Evolutionary conservation across 2,329 filamentous ascomycete species (phyloP).

Genomic region (Myrmaecium sp.): DNA sequence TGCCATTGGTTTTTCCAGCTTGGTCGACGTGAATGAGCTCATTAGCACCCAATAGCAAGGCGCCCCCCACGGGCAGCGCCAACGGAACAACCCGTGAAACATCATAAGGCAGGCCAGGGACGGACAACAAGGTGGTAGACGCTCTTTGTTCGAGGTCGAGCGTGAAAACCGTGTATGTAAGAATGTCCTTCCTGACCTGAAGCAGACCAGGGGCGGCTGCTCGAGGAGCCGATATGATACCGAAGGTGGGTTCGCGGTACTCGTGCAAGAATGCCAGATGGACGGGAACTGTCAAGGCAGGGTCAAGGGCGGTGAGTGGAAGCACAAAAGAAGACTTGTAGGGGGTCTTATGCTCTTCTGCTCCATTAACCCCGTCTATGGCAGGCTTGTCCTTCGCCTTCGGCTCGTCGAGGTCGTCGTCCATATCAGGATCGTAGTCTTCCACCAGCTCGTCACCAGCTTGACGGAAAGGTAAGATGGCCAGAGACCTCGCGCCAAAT

Average conservation of each 20-base stretch:
- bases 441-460: slow-evolving; percentile 75
- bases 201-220: slow-evolving; percentile 58
- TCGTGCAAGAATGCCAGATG: slow-evolving; percentile 89
- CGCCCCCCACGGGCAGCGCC: slow-evolving; percentile 73
- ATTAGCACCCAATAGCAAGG: slow-evolving; percentile 71
- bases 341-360: slow-evolving; percentile 37
- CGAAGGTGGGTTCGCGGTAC: slow-evolving; percentile 94
- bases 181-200: slow-evolving; percentile 61
- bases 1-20: slow-evolving; percentile 79
- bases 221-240: slow-evolving; percentile 67
- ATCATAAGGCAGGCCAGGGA: slow-evolving; percentile 72
- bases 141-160: slow-evolving; percentile 84
- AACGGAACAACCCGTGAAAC: slow-evolving; percentile 68
- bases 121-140: slow-evolving; percentile 81
- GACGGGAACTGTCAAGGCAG: slow-evolving; percentile 70
- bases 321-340: slow-evolving; percentile 89
- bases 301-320: slow-evolving; percentile 74
- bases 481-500: slow-evolving; percentile 75
- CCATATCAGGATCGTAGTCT: slow-evolving; percentile 74
- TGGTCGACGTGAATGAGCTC: slow-evolving; percentile 93
- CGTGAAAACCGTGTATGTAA: slow-evolving; percentile 89
- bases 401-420: slow-evolving; percentile 30
- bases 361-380: slow-evolving; percentile 20
- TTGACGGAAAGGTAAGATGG: slow-evolving; percentile 85
- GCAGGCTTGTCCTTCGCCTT: slow-evolving; percentile 12